Base-by-base conservation (phyloP, 2,329 filamentous ascomycete genomes). In the Aspergillus floridensis region DNA sequence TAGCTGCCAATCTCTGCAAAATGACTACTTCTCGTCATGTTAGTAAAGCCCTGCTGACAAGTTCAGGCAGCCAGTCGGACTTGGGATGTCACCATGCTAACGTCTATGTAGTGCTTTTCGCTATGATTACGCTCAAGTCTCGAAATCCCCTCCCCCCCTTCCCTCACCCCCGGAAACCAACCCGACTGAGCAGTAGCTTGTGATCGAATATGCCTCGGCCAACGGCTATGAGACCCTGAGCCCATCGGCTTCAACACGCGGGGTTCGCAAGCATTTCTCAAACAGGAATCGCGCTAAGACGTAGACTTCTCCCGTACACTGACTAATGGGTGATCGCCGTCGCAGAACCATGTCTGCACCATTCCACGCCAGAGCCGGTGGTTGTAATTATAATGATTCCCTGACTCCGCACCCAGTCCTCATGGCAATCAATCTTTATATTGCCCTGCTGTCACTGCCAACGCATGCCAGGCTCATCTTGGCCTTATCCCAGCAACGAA, bases 211-310 rank as follows among this genome's bases (percentile, higher is more conserved):
- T 44, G 38, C 38, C 38, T 44, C 38, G 38, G 38, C 38, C 38
- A 44, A 44, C 16, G 38, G 16, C n/a, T 19, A 44, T 16, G 16
- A 19, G 4, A 14, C 38, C 38, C 14, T 19, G 38, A 19, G 38
- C 16, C 38, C 16, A 7, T 44, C 38, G 38, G 38, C 38, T 44
- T 44, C 38, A 44, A 44, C 38, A 60, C 61, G 66, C 62, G 64
- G 63, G 66, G 61, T 59, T 65, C 62, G 60, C 64, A 65, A 65
- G 59, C 38, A 57, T 59, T 55, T 48, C 59, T 59, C 14, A 59
- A 62, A 63, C 8, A 29, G 62, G 62, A 44, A 44, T 16, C 38
- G 38, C 38, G 38, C 38, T 12, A 44, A 44, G 38, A n/a, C n/a
- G 14, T 44, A 7, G 12, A 44, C 38, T n/a, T n/a, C 7, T 22